phyloP scores from a whole-genome alignment of 2,329 filamentous ascomycete genomes.

The Herpomyces periplanetae region DNA sequence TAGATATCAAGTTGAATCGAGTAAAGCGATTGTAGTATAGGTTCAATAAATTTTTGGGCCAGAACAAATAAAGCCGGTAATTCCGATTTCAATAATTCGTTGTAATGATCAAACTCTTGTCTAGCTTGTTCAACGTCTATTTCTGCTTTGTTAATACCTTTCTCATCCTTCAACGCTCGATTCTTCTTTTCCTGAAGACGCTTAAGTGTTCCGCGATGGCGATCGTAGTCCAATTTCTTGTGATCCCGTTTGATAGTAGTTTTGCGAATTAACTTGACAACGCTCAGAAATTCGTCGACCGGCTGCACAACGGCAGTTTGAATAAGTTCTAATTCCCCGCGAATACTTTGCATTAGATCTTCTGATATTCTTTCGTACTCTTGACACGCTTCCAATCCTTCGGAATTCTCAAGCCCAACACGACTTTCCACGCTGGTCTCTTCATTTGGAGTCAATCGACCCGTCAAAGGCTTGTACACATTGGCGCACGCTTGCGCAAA shows the following conservation, averaged over 20 bases:
- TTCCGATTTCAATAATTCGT: conserved; percentile 81
- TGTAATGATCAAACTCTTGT: conserved; percentile 91
- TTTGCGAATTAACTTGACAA: conserved; percentile 84
- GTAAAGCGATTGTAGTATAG: conserved; percentile 93
- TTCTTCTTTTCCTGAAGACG: conserved; percentile 95
- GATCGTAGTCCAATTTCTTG: conserved; percentile 86
- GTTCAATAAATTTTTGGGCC: conserved; percentile 75
- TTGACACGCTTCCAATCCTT: conserved; percentile 75
- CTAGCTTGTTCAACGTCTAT: conserved; percentile 63
- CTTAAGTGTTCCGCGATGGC: conserved; percentile 42
- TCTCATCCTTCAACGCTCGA: conserved; percentile 78
- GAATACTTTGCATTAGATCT: conserved; percentile 51
- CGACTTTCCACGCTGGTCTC: conserved; percentile 64
- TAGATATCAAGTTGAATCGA: conserved; percentile 99
- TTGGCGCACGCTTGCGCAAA: conserved; percentile 87
- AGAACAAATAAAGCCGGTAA: conserved; percentile 60
- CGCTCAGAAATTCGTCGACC: conserved; percentile 62
- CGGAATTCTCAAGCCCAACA: conserved; percentile 44
- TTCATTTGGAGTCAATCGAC: conserved; percentile 60
- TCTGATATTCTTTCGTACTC: conserved; percentile 74
- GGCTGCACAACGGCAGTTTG: conserved; percentile 61
- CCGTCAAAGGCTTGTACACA: conserved; percentile 91
- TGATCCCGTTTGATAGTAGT: conserved; percentile 59
- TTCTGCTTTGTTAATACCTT: conserved; percentile 80
- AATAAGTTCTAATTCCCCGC: conserved; percentile 89